Evolutionary conservation across 305 asterid species (phyloP), one percentile per base, ranked within the genome.

Genomic region (Fraxinus floribunda): DNA sequence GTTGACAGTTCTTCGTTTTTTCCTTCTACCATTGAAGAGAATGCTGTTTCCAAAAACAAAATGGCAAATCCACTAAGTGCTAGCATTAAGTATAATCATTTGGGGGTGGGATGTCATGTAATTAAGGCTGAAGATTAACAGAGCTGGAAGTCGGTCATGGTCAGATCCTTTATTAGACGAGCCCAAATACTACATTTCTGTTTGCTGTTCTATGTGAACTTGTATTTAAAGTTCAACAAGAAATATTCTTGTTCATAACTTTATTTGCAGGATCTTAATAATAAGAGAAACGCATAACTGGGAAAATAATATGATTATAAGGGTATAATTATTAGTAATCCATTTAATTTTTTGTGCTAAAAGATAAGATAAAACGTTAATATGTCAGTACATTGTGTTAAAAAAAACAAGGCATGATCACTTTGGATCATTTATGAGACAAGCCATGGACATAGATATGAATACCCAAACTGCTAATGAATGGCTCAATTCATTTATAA

Each of bases 11-110:
- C 98, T 80, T 92, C 98, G 85, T 89, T 88, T 86, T 93, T 96
- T 16, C 99, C 99, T 85, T 96, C 99, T 72, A 96, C 89, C 99
- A 96, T 86, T 46, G 98, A 91, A 82, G 98, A 92, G 89, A 94
- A 94, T 70, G 98, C 99, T 96, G 97, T 84, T 89, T 85, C 80
- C 76, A 74, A 26, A 24, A 66, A 87, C 84, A 80, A 75, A 79
- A 83, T 13, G 72, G 78, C 79, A 79, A 66, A 18, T 81, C 74
- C 34, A 26, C 30, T 66, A 26, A 26, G 15, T 22, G 36, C 35
- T 66, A 66, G n/a, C 29, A 66, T 66, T 26, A 22, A 26, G 5
- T 13, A 64, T 20, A 15, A 79, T 64, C 60, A 78, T 75, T 76
- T 66, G n/a, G n/a, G 74, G n/a, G 39, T n/a, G 20, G 75, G 76